Percentiles rank a stretch among this genome's conserved stretches.
These are phyloP conservation scores for Elaeagnus macrophylla DNA, from an alignment of 306 rosid species.

Conservation along the genomic window DNA sequence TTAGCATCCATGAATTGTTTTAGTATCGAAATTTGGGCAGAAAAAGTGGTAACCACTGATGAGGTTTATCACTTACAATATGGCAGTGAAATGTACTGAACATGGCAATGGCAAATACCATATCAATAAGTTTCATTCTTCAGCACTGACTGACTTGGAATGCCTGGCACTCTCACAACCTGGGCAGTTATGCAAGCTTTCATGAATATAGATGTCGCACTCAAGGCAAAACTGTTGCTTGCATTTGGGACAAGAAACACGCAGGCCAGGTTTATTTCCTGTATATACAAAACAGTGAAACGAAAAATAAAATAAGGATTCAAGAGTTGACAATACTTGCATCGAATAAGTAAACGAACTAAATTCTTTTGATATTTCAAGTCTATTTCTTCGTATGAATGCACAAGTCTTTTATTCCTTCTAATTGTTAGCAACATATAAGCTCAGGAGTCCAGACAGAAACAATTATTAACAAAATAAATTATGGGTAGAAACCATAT, in stretches of 20 bases:
- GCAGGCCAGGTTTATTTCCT: slow-evolving; percentile 67
- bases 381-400: not conserved
- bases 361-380: not conserved
- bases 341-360: not conserved
- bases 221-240: slow-evolving; percentile 82
- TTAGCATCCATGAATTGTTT: too few relatives aligned
- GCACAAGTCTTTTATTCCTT: not conserved
- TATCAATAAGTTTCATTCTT: slow-evolving; percentile 23
- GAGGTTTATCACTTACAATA: not conserved
- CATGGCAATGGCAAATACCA: too few relatives aligned
- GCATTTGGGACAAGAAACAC: slow-evolving; percentile 79
- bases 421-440: not conserved
- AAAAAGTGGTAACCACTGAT: not conserved
- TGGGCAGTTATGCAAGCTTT: slow-evolving; percentile 95
- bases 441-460: not conserved
- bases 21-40: too few relatives aligned
- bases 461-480: too few relatives aligned
- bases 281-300: slow-evolving; percentile 25
- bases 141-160: slow-evolving; percentile 30
- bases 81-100: too few relatives aligned
- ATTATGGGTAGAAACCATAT: too few relatives aligned
- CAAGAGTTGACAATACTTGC: not conserved
- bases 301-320: slow-evolving; percentile 4
- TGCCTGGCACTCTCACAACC: slow-evolving; percentile 83
- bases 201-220: slow-evolving; percentile 83